Percentiles rank a stretch among this genome's conserved stretches.
Evolutionary conservation across 2,329 filamentous ascomycete genomes (phyloP).

Genomic region (Verticillium isaacii): DNA sequence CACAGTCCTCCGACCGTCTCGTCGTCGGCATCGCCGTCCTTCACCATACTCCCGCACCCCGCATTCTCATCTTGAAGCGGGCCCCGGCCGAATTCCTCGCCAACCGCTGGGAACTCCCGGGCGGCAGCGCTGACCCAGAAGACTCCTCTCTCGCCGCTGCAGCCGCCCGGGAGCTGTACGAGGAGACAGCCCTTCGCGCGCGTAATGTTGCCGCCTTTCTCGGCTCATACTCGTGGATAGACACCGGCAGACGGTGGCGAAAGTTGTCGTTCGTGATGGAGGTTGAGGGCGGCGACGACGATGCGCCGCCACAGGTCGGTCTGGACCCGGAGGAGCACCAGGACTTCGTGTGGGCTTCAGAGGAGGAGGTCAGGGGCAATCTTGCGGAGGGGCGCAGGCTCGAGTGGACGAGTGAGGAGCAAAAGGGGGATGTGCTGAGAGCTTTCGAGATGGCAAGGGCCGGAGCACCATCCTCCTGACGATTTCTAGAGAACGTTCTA

Average conservation of each 20-base stretch:
- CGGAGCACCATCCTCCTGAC: neutral
- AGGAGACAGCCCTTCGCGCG: conserved; percentile 43
- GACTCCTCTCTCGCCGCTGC: conserved; percentile 41
- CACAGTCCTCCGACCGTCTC: conserved; percentile 4
- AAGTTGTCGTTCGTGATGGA: conserved; percentile 29
- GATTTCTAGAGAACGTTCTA: neutral
- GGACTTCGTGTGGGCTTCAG: conserved; percentile 28
- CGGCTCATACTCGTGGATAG: conserved; percentile 12
- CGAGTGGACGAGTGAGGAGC: conserved; percentile 12
- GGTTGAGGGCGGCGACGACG: conserved; percentile 16
- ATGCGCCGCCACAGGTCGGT: conserved; percentile 4
- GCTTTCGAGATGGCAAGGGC: conserved; percentile 5
- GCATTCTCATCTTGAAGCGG: conserved; percentile 36
- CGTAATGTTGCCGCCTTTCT: conserved; percentile 34
- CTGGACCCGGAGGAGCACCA: conserved; percentile 37
- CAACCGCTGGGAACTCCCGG: conserved; percentile 42
- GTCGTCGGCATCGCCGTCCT: conserved; percentile 11
- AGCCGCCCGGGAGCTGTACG: conserved; percentile 41
- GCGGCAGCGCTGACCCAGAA: conserved; percentile 33
- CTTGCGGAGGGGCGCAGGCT: conserved; percentile 1
- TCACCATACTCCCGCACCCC: conserved; percentile 9
- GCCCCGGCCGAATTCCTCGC: conserved; percentile 26
- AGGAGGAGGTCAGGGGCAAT: conserved; percentile 27
- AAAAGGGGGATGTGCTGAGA: conserved; percentile 10
- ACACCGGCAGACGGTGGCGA: conserved; percentile 18